Percentiles rank a stretch among this genome's conserved stretches.
Evolutionary conservation across 1,284 basidiomycete species (phyloP).

Genomic region (Boletus smithii): DNA sequence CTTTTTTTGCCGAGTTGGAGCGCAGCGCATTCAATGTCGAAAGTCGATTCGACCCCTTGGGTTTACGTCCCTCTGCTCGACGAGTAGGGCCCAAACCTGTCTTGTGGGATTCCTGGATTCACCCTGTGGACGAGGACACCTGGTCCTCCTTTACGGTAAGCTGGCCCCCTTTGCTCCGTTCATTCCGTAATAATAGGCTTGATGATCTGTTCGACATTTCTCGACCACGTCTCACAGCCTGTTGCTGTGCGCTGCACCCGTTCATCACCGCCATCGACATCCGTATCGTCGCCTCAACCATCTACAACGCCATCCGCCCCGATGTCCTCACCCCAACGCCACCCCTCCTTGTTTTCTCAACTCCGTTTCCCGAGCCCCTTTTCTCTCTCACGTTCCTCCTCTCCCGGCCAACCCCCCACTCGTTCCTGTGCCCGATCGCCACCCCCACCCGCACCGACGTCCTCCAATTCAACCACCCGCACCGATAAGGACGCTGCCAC

Average conservation of each 20-base stretch:
- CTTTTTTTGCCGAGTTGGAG: slow-evolving; percentile 37
- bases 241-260: slow-evolving; percentile 14
- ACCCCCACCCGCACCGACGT: not conserved
- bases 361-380: slow-evolving; percentile 8
- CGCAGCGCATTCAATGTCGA: not conserved
- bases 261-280: not conserved
- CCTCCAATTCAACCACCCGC: not conserved
- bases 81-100: slow-evolving; percentile 16
- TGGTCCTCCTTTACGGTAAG: slow-evolving; percentile 22
- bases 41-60: slow-evolving; percentile 1
- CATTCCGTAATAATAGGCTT: not conserved
- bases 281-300: not conserved
- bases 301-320: not conserved
- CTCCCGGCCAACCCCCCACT: not conserved
- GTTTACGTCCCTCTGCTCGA: slow-evolving; percentile 5
- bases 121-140: not conserved
- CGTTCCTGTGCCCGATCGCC: not conserved
- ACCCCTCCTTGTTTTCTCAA: slow-evolving; percentile 10
- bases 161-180: not conserved
- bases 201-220: not conserved
- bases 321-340: not conserved
- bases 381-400: not conserved
- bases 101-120: slow-evolving; percentile 20
- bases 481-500: slow-evolving; percentile 6
- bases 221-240: slow-evolving; percentile 12